Evolutionary conservation across 2,329 filamentous ascomycete species (phyloP).

Genomic region (Blumeria hordei): DNA sequence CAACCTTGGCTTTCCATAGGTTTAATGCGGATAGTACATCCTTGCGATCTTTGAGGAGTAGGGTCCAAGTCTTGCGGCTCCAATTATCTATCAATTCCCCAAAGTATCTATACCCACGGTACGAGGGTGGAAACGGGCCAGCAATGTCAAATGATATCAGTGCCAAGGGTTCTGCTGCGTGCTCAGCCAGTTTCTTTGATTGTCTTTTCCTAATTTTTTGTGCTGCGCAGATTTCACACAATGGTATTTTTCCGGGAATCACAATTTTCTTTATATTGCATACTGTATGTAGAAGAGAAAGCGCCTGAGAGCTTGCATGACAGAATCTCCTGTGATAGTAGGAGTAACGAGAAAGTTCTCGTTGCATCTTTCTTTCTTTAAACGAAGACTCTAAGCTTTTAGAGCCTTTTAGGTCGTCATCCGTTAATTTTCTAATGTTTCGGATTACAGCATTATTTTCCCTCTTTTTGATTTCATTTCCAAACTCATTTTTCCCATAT

Average conservation of each 20-base stretch:
- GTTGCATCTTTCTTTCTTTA: not conserved
- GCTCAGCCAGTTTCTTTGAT: not conserved
- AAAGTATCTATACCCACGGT: not conserved
- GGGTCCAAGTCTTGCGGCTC: not conserved
- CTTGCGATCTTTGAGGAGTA: not conserved
- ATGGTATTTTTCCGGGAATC: not conserved
- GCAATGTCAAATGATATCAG: not conserved
- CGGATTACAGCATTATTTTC: not conserved
- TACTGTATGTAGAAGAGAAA: not conserved
- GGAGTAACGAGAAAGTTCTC: not conserved
- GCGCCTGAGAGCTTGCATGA: not conserved
- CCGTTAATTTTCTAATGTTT: not conserved
- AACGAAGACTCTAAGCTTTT: not conserved
- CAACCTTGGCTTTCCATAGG: not conserved
- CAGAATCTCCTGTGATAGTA: not conserved
- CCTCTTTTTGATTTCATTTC: not conserved
- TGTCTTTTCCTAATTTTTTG: slow-evolving; percentile 1
- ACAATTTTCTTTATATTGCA: slow-evolving; percentile 1
- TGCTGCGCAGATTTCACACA: not conserved
- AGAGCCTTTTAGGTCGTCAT: not conserved
- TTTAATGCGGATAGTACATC: not conserved
- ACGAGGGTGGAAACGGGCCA: not conserved
- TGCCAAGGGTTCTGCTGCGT: not conserved
- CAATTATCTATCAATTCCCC: not conserved
- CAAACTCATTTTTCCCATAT: not conserved